phyloP scores from a whole-genome alignment of 768 basidiomycete genomes.

The Xanthoconium stramineum region DNA sequence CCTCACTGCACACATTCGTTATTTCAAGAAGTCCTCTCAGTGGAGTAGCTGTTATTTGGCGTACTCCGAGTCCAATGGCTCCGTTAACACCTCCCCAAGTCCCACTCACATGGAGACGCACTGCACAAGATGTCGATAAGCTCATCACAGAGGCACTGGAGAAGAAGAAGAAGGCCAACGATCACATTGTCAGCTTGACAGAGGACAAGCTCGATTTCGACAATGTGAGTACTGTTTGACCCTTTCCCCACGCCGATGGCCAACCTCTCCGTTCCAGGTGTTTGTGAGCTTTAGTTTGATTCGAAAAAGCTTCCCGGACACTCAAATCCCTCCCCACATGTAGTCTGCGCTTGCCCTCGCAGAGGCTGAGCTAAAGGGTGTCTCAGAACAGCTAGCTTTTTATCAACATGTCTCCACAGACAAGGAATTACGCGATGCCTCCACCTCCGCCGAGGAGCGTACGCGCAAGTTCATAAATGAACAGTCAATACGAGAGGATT shows the following conservation, averaged over 20 bases:
- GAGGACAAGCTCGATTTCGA: constrained; percentile 60
- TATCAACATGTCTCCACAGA: constrained; percentile 76
- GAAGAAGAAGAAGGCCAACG: constrained; percentile 49
- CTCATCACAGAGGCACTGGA: constrained; percentile 59
- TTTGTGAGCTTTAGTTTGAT: constrained; percentile 54
- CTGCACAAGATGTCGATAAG: constrained; percentile 53
- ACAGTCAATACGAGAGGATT: constrained; percentile 74
- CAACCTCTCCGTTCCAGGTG: constrained; percentile 42
- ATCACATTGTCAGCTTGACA: constrained; percentile 58
- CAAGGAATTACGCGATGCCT: constrained; percentile 74
- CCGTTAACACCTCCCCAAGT: constrained; percentile 61
- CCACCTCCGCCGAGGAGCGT: constrained; percentile 64
- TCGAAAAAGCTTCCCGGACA: constrained; percentile 1
- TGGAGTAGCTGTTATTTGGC: background rate
- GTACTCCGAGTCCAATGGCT: constrained; percentile 31
- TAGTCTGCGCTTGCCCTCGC: constrained; percentile 59
- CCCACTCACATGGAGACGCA: constrained; percentile 64
- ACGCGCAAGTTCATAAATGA: constrained; percentile 71
- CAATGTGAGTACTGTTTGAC: constrained; percentile 44
- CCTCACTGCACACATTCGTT: too few relatives aligned
- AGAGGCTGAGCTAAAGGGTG: constrained; percentile 51
- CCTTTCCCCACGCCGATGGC: background rate
- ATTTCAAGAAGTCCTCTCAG: too few relatives aligned
- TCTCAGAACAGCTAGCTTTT: constrained; percentile 62
- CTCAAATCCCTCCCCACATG: constrained; percentile 12